Conservation (phyloP, 129 eudicot species). For the Tagetes patula region DNA sequence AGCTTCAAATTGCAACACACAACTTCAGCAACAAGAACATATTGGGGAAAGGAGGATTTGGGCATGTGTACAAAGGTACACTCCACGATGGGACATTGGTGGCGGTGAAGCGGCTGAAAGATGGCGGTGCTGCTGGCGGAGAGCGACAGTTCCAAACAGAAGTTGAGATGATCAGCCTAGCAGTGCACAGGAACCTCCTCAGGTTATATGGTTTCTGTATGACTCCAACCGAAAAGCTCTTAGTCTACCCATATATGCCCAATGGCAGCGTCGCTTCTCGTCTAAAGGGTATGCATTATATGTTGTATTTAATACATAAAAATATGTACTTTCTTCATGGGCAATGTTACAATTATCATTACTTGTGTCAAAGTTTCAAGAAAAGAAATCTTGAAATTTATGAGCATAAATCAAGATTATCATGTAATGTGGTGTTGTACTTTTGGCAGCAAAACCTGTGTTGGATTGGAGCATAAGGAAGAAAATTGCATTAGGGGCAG, state of each 20-base stretch:
- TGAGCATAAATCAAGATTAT: slow-evolving; percentile 6
- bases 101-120: slow-evolving; percentile 85
- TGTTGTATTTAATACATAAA: not conserved
- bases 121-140: slow-evolving; percentile 70
- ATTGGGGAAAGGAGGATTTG: slow-evolving; percentile 87
- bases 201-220: slow-evolving; percentile 78
- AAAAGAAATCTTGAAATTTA: slow-evolving; percentile 18
- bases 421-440: slow-evolving; percentile 6
- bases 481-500: slow-evolving; percentile 78
- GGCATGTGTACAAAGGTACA: slow-evolving; percentile 78
- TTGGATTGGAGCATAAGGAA: slow-evolving; percentile 79
- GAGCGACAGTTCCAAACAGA: slow-evolving; percentile 79
- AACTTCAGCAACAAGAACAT: slow-evolving; percentile 79
- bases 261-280: slow-evolving; percentile 93
- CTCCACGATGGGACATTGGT: slow-evolving; percentile 69
- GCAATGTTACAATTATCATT: not conserved
- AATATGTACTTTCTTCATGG: slow-evolving; percentile 6
- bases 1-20: slow-evolving; percentile 78
- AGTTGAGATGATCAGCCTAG: slow-evolving; percentile 85
- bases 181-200: slow-evolving; percentile 84
- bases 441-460: slow-evolving; percentile 68
- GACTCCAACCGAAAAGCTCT: slow-evolving; percentile 72
- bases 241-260: slow-evolving; percentile 87
- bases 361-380: slow-evolving; percentile 11
- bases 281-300: slow-evolving; percentile 60